These are phyloP conservation scores for Metschnikowia lunata DNA, from an alignment of 805 yeast genomes.

Conservation along the genomic window DNA sequence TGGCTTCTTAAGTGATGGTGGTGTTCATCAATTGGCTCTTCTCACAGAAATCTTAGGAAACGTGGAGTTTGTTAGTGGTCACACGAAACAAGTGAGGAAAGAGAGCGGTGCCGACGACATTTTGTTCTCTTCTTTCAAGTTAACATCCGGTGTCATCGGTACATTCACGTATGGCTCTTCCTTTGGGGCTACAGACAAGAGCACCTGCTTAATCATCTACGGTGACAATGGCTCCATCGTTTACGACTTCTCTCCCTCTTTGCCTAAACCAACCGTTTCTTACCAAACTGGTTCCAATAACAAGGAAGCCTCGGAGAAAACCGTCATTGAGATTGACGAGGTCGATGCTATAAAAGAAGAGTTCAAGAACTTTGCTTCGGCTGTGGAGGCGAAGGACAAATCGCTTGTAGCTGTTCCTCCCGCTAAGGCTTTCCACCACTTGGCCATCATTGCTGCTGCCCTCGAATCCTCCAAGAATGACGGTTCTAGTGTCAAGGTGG, in stretches of 20 bases:
- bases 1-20: conserved; percentile 90
- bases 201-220: conserved; percentile 60
- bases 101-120: conserved; percentile 81
- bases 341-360: conserved; percentile 43
- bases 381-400: conserved; percentile 63
- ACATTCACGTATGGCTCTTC: conserved; percentile 85
- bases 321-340: conserved; percentile 38
- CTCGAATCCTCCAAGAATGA: conserved; percentile 58
- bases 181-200: conserved; percentile 75
- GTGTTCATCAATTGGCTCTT: conserved; percentile 91
- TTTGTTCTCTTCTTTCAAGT: conserved; percentile 61
- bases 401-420: conserved; percentile 56
- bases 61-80: conserved; percentile 66
- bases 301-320: conserved; percentile 50
- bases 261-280: conserved; percentile 36
- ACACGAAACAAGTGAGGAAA: conserved; percentile 70
- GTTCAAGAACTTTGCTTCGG: conserved; percentile 48
- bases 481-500: conserved; percentile 50
- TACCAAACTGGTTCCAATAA: conserved; percentile 29
- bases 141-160: conserved; percentile 66
- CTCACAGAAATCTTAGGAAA: conserved; percentile 78
- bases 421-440: conserved; percentile 81
- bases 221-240: conserved; percentile 76
- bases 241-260: conserved; percentile 58
- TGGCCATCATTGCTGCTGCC: conserved; percentile 85